Evolutionary conservation across 768 basidiomycete species (phyloP), one percentile per base, ranked within the genome.

Genomic region (Suillus placidus): DNA sequence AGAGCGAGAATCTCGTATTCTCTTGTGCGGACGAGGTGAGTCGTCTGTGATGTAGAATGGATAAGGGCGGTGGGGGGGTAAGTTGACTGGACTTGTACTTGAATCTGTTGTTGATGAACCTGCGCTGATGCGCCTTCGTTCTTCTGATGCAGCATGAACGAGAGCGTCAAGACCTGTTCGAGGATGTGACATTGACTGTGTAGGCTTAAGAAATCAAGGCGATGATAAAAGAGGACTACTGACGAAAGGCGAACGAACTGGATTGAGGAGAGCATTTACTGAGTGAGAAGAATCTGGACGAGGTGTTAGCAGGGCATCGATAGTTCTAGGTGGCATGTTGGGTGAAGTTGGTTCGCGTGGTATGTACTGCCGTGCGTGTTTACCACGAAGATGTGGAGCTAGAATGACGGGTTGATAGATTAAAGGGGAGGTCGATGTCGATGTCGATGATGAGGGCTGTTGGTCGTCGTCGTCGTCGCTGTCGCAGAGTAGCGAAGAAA

Each of bases 401-500:
- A 78, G 73, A n/a, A 76, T 60, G 49, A 78, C 70, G 38, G 71
- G 65, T 64, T 70, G 74, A 45, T 70, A 61, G 62, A 70, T 51
- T 35, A 51, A 61, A 5, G 66, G 18, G 7, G 66, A 35, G 64
- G 64, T 34, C 20, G 60, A 47, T 37, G 63, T 66, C 52, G 62
- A 40, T 42, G 37, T 37, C 26, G 26, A 26, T 26, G 26, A 26
- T 26, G 42, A 47, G 9, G 52, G 20, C 52, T 34, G 32, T 34
- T 7, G 66, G 6, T 70, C 62, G 65, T 43, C 62, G 61, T 62
- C 23, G 66, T 65, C 42, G 65, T 64, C 42, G 54, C 86, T 85
- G 71, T 83, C 79, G 72, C 89, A 91, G 37, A 92, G 84, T 45
- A 93, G 85, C 9, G 89, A 90, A 16, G 90, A 88, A 30, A 93